phyloP scores from a whole-genome alignment of 192 early-diverging fungal species.

The Neocallimastix lanati region DNA sequence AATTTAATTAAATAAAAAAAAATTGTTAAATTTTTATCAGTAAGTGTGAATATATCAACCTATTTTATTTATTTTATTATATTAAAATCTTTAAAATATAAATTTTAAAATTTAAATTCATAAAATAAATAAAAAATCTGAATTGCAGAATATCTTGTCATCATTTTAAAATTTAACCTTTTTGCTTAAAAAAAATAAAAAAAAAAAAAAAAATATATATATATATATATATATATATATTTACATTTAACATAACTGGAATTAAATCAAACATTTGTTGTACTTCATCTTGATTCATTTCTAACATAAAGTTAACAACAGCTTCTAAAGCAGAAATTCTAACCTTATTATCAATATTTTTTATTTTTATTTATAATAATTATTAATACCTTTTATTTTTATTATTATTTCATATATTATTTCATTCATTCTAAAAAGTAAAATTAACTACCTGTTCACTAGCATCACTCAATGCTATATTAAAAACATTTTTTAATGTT shows the following conservation, averaged over 20 bases:
- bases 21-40: not conserved
- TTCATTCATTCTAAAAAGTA: no score
- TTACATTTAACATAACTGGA: not conserved
- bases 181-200: no score
- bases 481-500: constrained; percentile 52
- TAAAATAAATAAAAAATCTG: not conserved
- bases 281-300: not conserved
- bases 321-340: constrained; percentile 20
- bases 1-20: no score
- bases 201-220: no score
- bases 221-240: no score
- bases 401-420: no score
- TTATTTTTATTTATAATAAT: no score
- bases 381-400: no score
- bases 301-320: constrained; percentile 2
- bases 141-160: not conserved
- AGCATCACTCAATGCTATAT: constrained; percentile 47
- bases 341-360: constrained; percentile 8
- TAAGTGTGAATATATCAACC: not conserved
- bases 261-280: not conserved
- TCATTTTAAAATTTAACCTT: not conserved
- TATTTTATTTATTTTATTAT: not conserved
- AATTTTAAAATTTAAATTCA: not conserved
- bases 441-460: constrained; percentile 23
- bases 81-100: not conserved